These are phyloP conservation scores for Clavulina sp. DNA, from an alignment of 768 basidiomycete species.

Conservation along the genomic window DNA sequence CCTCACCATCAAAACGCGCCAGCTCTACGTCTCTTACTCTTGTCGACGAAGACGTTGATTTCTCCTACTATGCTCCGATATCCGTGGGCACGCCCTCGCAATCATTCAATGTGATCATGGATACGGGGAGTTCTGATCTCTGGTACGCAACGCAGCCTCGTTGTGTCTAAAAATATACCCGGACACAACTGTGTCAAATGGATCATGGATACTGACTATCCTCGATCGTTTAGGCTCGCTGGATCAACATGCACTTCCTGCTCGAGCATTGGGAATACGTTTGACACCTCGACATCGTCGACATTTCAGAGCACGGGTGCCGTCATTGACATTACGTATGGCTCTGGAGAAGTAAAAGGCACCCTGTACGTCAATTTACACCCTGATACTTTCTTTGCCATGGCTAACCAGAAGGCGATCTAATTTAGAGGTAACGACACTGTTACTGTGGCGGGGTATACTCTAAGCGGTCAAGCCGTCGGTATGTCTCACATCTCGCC, in stretches of 20 bases:
- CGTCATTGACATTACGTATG: constrained; percentile 59
- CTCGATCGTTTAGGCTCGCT: constrained; percentile 46
- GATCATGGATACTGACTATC: neutral
- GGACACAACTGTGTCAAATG: neutral
- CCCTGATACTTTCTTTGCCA: too few species aligned
- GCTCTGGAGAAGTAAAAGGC: constrained; percentile 62
- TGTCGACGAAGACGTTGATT: neutral
- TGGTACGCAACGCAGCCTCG: constrained; percentile 8
- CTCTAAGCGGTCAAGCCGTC: constrained; percentile 9
- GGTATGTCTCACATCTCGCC: constrained; percentile 23
- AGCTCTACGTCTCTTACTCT: neutral
- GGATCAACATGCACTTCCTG: constrained; percentile 14
- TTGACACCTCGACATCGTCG: neutral
- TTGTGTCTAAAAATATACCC: neutral
- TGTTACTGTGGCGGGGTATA: constrained; percentile 58
- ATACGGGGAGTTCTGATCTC: constrained; percentile 81
- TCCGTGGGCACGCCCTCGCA: constrained; percentile 70
- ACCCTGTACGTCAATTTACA: too few species aligned
- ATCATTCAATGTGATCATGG: constrained; percentile 70
- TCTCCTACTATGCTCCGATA: neutral
- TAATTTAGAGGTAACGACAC: too few species aligned
- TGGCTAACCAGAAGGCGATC: too few species aligned
- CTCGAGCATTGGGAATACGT: neutral
- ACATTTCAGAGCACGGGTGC: constrained; percentile 9
- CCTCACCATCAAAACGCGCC: too few species aligned